A percentile compares a stretch with the other conserved stretches of the same genome.
phyloP scores from a whole-genome alignment of 345 rosid species.

The Carallia brachiata region DNA sequence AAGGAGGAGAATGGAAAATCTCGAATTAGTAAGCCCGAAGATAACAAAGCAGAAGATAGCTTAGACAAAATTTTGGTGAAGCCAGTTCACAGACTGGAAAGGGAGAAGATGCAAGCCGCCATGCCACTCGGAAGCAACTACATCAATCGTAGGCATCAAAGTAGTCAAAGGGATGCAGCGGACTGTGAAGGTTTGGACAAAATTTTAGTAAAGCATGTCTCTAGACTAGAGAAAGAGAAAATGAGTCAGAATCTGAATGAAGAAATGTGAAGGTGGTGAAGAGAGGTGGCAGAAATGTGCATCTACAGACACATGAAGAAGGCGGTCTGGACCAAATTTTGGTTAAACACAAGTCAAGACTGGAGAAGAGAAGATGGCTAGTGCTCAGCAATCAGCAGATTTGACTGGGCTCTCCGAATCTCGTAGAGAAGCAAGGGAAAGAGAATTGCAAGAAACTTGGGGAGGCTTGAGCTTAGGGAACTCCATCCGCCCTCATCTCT shows the following conservation, averaged over 20 bases:
- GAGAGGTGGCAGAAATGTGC: constrained; percentile 11
- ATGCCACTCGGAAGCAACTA: constrained; percentile 32
- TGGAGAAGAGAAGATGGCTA: constrained; percentile 60
- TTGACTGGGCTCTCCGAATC: constrained; percentile 27
- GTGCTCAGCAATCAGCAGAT: constrained; percentile 28
- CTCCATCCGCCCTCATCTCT: constrained; percentile 59
- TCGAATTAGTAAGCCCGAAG: constrained; percentile 1
- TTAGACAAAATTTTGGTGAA: constrained; percentile 58
- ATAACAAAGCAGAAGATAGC: constrained; percentile 35
- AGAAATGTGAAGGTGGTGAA: constrained; percentile 11
- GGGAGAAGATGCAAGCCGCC: constrained; percentile 44
- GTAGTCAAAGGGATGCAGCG: constrained; percentile 12
- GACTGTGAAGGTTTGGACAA: constrained; percentile 23
- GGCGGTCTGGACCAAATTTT: constrained; percentile 50
- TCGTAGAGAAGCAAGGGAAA: constrained; percentile 69
- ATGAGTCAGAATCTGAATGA: constrained; percentile 33
- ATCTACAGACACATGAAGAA: constrained; percentile 27
- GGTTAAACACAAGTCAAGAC: constrained; percentile 55
- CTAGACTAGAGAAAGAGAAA: constrained; percentile 31
- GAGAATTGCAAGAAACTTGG: constrained; percentile 86
- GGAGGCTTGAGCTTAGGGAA: constrained; percentile 86
- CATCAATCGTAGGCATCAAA: constrained; percentile 31
- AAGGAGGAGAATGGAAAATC: constrained; percentile 16
- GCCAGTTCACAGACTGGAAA: constrained; percentile 53
- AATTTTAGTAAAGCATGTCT: constrained; percentile 30